phyloP scores from a whole-genome alignment of 2,329 filamentous ascomycete genomes.

The Diaporthe aspalathi region DNA sequence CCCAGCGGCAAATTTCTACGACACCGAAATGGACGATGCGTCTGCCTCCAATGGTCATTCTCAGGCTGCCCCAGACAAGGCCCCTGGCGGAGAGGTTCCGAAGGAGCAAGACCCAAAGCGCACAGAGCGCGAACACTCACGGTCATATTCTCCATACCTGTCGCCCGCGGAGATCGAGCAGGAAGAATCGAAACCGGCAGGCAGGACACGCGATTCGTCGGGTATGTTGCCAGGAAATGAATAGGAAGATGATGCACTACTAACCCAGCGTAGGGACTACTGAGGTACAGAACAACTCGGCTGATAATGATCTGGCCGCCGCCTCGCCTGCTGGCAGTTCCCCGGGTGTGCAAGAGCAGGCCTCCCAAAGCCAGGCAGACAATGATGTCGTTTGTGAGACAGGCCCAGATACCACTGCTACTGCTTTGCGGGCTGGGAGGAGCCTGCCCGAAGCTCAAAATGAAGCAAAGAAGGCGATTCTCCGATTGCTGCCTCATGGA shows the following conservation, averaged over 20 bases:
- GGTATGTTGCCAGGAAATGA: not conserved
- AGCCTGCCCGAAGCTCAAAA: constrained; percentile 60
- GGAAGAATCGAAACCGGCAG: constrained; percentile 35
- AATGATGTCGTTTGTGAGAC: not conserved
- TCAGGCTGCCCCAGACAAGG: constrained; percentile 38
- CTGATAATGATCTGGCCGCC: not conserved
- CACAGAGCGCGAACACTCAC: constrained; percentile 56
- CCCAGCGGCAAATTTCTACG: constrained; percentile 46
- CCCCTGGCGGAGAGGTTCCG: constrained; percentile 37
- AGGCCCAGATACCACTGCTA: not conserved
- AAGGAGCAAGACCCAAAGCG: constrained; percentile 42
- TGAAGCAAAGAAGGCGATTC: constrained; percentile 74
- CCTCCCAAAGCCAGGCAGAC: not conserved
- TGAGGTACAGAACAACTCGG: not conserved
- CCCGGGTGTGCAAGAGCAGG: not conserved
- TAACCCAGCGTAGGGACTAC: constrained; percentile 1
- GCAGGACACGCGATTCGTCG: not conserved
- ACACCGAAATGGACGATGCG: constrained; percentile 44
- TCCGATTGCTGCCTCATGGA: constrained; percentile 73
- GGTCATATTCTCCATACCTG: constrained; percentile 65
- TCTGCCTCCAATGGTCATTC: constrained; percentile 39
- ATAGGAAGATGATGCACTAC: not conserved
- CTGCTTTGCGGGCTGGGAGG: constrained; percentile 40
- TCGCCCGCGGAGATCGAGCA: constrained; percentile 60
- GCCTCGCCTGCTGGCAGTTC: not conserved